Base-by-base conservation (phyloP, 805 yeast species). In the Blastobotrys americana region DNA sequence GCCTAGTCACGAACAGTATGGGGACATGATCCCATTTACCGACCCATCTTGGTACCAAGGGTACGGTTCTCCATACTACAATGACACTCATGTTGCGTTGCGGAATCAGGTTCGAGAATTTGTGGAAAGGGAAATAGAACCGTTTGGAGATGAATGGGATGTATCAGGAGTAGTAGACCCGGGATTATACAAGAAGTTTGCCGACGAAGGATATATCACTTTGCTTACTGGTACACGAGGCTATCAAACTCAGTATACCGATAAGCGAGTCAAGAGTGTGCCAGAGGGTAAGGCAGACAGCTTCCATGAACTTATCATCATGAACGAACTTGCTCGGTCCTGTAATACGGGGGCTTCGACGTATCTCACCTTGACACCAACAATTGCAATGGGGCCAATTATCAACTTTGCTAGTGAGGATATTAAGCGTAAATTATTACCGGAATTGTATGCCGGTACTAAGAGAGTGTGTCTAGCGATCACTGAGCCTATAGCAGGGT, bases 21-120 rank as follows among this genome's bases (percentile, higher is more conserved):
- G 60, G 5, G 61, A 57, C 25, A 31, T 53, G 34, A 41, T 57
- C 8, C 60, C 60, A 2, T 56, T 41, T 41, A 58, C 48, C 17
- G 60, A 56, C 42, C 60, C 60, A 3, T 44, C 48, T 13, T 56
- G 60, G 60, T 56, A 56, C 28, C 61, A 58, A 34, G 58, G 60
- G 6, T 55, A 52, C 41, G 41, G 46, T 23, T 38, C 57, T 5
- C 43, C 58, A 8, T 56, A 55, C 49, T 57, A 52, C 46, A 55
- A 57, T 33, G 54, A 47, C 34, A 43, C 60, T 6, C 60, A 56
- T 28, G 53, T 45, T 10, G 59, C 60, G 17, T 38, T 56, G 17
- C 55, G 60, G 5, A 43, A 44, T 17, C 61, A 56, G 37, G 55
- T 56, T n/a, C 58, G 61, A 18, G 57, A 37, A 15, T 56, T 56